Conservation (phyloP, 345 rosid species). For the Corymbia maculata region DNA sequence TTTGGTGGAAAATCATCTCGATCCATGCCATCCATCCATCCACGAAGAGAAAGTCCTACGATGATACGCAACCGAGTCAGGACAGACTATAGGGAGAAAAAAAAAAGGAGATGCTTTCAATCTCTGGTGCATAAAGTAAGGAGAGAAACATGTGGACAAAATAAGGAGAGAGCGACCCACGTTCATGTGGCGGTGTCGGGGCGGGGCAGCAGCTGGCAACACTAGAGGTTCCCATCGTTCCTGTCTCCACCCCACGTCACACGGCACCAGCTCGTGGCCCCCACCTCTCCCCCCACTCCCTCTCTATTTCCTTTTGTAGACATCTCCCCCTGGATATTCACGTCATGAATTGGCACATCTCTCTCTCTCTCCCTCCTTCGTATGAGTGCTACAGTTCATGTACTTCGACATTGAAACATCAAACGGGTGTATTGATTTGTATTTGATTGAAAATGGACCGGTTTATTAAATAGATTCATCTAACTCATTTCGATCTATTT, state of each 20-base stretch:
- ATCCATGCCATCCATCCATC: no score
- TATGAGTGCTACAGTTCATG: neutral
- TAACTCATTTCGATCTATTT: fast-evolving
- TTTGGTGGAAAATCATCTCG: neutral
- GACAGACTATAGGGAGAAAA: neutral
- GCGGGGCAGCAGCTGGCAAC: neutral
- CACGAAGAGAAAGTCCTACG: neutral
- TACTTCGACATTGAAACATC: no score
- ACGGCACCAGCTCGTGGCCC: neutral
- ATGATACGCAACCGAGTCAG: neutral
- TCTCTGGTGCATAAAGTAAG: neutral
- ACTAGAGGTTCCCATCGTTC: neutral
- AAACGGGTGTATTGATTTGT: no score
- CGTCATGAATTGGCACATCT: neutral
- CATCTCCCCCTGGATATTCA: neutral
- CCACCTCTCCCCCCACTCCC: neutral
- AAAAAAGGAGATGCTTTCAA: neutral
- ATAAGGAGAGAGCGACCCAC: neutral
- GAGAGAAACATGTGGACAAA: neutral
- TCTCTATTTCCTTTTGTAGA: neutral
- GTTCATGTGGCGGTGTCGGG: neutral
- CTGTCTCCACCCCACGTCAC: neutral
- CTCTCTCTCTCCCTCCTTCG: neutral
- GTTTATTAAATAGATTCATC: fast-evolving
- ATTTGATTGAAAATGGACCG: fast-evolving